phyloP scores from a whole-genome alignment of 441 rosid species.

The Gossypium schwendimanii region DNA sequence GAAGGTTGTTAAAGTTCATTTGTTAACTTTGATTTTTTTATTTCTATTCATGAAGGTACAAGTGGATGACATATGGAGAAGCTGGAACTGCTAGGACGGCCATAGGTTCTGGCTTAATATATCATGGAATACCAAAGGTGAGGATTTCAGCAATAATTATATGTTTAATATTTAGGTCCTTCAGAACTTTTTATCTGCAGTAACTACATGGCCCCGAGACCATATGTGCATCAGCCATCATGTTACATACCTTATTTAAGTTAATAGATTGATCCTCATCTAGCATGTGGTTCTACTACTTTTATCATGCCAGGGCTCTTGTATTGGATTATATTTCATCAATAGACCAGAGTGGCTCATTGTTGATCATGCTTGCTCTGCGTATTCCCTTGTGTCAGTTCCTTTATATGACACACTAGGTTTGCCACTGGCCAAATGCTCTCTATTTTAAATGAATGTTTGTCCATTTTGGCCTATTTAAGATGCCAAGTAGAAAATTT shows the following conservation, averaged over 20 bases:
- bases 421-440: conserved; percentile 24
- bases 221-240: background rate
- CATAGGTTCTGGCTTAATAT: conserved; percentile 77
- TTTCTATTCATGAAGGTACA: conserved; percentile 45
- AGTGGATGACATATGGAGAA: conserved; percentile 99
- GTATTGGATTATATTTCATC: conserved; percentile 81
- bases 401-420: conserved; percentile 99
- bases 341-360: conserved; percentile 96
- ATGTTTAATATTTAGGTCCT: background rate
- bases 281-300: conserved; percentile 17
- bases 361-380: conserved; percentile 93
- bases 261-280: conserved; percentile 6
- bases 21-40: conserved; percentile 9
- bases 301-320: conserved; percentile 59
- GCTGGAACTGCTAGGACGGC: conserved; percentile 82
- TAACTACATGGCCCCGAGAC: conserved; percentile 2
- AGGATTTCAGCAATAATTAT: background rate
- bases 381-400: conserved; percentile 83
- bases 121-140: conserved; percentile 72
- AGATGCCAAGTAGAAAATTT: conserved; percentile 7
- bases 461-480: background rate
- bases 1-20: conserved; percentile 9
- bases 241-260: background rate
- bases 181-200: background rate
- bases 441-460: conserved; percentile 11